Conservation (phyloP, 805 yeast genomes). For the Dipodascopsis tothii region DNA sequence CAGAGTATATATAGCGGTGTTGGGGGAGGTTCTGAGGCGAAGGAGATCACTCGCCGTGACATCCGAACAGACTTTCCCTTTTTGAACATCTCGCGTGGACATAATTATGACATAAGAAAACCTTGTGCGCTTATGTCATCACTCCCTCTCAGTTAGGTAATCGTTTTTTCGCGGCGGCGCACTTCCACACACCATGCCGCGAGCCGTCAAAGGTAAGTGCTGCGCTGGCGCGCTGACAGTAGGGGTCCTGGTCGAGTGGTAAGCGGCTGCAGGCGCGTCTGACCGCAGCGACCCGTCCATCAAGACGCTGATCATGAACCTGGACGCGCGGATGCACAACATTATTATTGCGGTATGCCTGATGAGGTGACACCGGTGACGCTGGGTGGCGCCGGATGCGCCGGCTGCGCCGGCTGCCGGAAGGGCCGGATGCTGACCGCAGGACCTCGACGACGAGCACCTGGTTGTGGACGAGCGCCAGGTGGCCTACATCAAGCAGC, state of each 20-base stretch:
- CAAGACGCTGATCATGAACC: conserved; percentile 71
- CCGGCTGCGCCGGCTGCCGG: not conserved
- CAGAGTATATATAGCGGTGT: too few relatives aligned
- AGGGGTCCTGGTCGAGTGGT: conserved; percentile 35
- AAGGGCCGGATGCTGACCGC: conserved; percentile 13
- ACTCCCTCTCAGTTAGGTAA: too few relatives aligned
- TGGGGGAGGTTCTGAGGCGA: too few relatives aligned
- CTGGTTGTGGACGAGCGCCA: conserved; percentile 69
- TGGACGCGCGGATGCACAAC: conserved; percentile 70
- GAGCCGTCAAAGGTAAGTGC: conserved; percentile 17
- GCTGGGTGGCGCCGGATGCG: not conserved
- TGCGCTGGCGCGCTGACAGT: conserved; percentile 18
- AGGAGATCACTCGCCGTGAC: too few relatives aligned
- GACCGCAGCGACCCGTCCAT: conserved; percentile 76
- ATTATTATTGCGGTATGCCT: conserved; percentile 46
- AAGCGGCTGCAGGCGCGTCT: conserved; percentile 1
- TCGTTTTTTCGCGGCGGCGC: too few relatives aligned
- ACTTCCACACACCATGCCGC: too few relatives aligned
- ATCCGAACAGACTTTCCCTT: too few relatives aligned
- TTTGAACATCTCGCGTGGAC: too few relatives aligned
- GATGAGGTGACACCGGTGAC: conserved; percentile 21
- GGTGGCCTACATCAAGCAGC: conserved; percentile 67
- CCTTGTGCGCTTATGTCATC: too few relatives aligned
- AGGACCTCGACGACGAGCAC: conserved; percentile 89
- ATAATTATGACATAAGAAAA: too few relatives aligned